Conservation (phyloP, 1,284 basidiomycete species). For the Ceratobasidium sp. region DNA sequence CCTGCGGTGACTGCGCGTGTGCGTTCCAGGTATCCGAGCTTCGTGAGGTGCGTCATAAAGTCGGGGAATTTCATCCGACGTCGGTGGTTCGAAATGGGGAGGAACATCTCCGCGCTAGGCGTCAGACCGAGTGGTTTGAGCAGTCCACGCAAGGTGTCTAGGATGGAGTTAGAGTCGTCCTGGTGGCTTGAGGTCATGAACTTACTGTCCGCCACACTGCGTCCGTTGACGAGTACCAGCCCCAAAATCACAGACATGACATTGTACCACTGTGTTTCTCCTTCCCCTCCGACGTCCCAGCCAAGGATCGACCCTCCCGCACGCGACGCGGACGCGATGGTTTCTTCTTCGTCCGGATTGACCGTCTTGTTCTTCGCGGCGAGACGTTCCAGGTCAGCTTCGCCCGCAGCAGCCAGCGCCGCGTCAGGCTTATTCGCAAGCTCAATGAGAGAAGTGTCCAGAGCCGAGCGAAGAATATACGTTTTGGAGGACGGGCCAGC, state of each 20-base stretch:
- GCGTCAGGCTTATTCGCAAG: conserved; percentile 61
- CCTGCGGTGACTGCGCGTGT: conserved; percentile 41
- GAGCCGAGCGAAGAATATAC: conserved; percentile 73
- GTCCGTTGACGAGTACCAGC: conserved; percentile 72
- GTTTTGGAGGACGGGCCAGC: conserved; percentile 64
- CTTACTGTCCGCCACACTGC: conserved; percentile 69
- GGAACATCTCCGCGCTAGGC: conserved; percentile 54
- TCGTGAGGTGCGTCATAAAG: conserved; percentile 62
- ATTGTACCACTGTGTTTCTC: conserved; percentile 34
- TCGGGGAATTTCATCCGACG: conserved; percentile 60
- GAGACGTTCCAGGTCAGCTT: conserved; percentile 49
- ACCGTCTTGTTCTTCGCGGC: conserved; percentile 46
- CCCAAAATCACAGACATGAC: conserved; percentile 73
- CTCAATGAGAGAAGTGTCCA: conserved; percentile 64
- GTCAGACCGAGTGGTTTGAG: conserved; percentile 68
- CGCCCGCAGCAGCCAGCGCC: conserved; percentile 60
- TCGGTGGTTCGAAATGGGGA: conserved; percentile 54
- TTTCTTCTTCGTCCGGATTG: conserved; percentile 48
- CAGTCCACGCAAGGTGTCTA: conserved; percentile 64
- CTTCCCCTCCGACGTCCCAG: conserved; percentile 43
- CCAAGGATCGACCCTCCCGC: conserved; percentile 33
- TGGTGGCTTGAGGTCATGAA: conserved; percentile 32
- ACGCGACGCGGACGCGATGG: conserved; percentile 47
- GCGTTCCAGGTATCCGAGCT: conserved; percentile 74
- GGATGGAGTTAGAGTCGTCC: conserved; percentile 15